phyloP scores from a whole-genome alignment of 441 rosid species.

The Populus tomentosa region DNA sequence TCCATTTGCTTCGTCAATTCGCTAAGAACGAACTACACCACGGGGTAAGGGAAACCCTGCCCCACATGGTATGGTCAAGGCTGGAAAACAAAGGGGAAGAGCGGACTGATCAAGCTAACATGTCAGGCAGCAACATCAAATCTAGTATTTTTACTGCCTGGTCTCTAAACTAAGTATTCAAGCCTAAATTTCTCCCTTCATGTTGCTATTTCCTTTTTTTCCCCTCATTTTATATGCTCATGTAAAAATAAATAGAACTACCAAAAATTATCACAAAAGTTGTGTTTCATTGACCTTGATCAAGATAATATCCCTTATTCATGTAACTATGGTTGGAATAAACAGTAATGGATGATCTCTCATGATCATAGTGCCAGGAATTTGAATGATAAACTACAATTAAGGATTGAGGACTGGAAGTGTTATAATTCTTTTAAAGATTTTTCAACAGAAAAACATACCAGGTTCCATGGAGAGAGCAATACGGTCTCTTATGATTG shows the following conservation, averaged over 20 bases:
- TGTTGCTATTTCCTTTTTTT: neutral
- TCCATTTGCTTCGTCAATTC: neutral
- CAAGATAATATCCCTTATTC: neutral
- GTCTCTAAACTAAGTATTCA: neutral
- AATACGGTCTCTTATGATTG: slow-evolving; percentile 82
- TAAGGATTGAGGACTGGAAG: neutral
- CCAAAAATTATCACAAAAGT: too few relatives aligned
- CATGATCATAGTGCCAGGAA: neutral
- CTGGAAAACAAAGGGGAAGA: neutral
- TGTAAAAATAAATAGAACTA: neutral
- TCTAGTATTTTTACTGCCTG: neutral
- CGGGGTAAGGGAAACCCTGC: neutral
- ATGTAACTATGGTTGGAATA: neutral
- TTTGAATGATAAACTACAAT: neutral
- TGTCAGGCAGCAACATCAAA: neutral
- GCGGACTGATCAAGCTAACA: neutral
- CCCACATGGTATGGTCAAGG: neutral
- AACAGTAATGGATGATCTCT: neutral
- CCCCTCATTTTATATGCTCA: neutral
- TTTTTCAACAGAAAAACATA: slow-evolving; percentile 10
- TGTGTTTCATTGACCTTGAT: neutral
- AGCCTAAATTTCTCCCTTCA: neutral
- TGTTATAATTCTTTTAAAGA: neutral
- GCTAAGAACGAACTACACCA: neutral
- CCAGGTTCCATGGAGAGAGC: slow-evolving; percentile 61